A percentile compares a stretch with the other conserved stretches of the same genome.
phyloP scores from a whole-genome alignment of 106 monocot genomes.

The Allium cepa region DNA sequence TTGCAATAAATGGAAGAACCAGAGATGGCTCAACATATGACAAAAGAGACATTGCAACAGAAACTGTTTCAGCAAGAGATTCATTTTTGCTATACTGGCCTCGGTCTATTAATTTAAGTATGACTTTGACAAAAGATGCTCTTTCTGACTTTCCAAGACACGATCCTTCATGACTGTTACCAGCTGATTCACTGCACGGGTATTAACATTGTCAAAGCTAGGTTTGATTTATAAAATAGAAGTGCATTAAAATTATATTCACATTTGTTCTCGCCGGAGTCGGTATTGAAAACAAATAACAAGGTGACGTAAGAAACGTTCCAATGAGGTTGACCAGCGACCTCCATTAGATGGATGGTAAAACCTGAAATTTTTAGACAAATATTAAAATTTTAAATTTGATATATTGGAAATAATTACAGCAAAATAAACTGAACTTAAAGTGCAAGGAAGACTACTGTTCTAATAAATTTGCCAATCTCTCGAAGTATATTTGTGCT shows the following conservation, averaged over 20 bases:
- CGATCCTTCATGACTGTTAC: constrained; percentile 19
- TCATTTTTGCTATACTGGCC: constrained; percentile 99
- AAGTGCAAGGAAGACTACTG: constrained; percentile 49
- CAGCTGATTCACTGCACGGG: constrained; percentile 32
- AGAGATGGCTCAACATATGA: constrained; percentile 91
- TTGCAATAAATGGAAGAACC: constrained; percentile 85
- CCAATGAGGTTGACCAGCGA: constrained; percentile 87
- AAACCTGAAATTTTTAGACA: constrained; percentile 36
- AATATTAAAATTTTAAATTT: constrained; percentile 1
- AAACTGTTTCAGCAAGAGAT: constrained; percentile 87
- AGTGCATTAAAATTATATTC: constrained; percentile 22
- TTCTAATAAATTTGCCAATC: constrained; percentile 68
- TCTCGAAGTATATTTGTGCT: constrained; percentile 75
- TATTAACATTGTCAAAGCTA: constrained; percentile 5
- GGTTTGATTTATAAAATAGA: constrained; percentile 1
- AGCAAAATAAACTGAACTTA: constrained; percentile 3
- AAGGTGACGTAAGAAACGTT: constrained; percentile 74
- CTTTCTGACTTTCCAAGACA: constrained; percentile 76
- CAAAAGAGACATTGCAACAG: constrained; percentile 78
- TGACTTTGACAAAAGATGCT: constrained; percentile 57
- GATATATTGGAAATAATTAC: background rate
- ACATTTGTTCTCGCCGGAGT: constrained; percentile 72
- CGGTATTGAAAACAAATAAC: constrained; percentile 80
- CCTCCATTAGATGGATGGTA: constrained; percentile 99
- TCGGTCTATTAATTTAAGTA: constrained; percentile 86